Base-by-base conservation (phyloP, 1,139 yeast species). In the Pichia sp. region DNA sequence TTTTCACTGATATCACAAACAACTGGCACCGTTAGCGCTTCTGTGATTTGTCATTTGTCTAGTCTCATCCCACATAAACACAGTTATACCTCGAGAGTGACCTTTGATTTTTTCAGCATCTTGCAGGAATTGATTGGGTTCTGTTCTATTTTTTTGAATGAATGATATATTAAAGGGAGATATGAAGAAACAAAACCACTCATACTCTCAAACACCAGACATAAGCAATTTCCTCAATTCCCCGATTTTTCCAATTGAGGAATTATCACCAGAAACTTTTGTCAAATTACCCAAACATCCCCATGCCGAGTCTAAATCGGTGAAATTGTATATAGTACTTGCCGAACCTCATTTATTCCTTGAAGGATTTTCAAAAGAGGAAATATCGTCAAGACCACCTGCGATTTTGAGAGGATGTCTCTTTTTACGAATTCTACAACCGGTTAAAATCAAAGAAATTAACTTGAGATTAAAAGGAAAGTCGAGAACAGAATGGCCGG, bases 401-500 rank as follows among this genome's bases (percentile, higher is more conserved):
- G 77, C 95, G 2, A 66, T 92, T 44, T 70, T 92, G 38, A 71
- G 98, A 48, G 98, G 98, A 1, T 78, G 94, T 28, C 68, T 92
- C 31, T 77, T 82, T 40, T 55, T 92, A 7, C 70, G 90, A 39
- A 75, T 88, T 5, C 60, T 80, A 42, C 90, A 88, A 58, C 83
- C 95, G 0, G 72, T 83, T 36, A 87, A 82, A 62, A 69, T 92
- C 52, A 87, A 85, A 62, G 64, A 77, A 35, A 77, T 92, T n/a
- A 62, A 69, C 3, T 66, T 92, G 44, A 66, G 72, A 2, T 82
- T 92, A 59, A 74, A 75, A 50, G 98, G 97, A 2, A 62, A 66
- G 2, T 77, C 86, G 39, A 70, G 85, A 51, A 92, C 98, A 0
- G 97, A 92, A 52, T 92, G 98, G 97, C 98, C 97, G 3, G 98